phyloP scores from a whole-genome alignment of 2,329 filamentous ascomycete genomes.

The Lachnellula subtilissima region DNA sequence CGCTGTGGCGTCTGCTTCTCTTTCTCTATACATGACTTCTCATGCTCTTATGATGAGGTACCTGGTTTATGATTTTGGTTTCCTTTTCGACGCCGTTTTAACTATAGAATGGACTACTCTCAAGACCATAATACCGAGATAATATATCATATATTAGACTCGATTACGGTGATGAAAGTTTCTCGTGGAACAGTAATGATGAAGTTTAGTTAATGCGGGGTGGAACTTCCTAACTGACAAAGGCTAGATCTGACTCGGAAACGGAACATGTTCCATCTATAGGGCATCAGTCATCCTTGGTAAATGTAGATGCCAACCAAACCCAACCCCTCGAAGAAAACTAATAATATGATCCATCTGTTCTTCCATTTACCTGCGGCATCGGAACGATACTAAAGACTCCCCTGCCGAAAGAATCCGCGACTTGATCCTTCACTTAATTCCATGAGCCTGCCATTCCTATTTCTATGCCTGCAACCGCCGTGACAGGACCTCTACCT shows the following conservation, averaged over 20 bases:
- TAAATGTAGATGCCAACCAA: no score
- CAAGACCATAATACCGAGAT: neutral
- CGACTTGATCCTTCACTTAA: neutral
- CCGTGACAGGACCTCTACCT: conserved; percentile 10
- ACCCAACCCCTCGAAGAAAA: no score
- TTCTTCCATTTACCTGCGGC: neutral
- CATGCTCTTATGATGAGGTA: conserved; percentile 5
- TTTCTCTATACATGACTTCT: conserved; percentile 18
- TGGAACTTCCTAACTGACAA: neutral
- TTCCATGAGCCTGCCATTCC: conserved; percentile 1
- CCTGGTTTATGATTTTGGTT: no score
- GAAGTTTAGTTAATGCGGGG: neutral
- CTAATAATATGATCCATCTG: no score
- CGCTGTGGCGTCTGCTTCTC: conserved; percentile 28
- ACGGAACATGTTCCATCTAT: neutral
- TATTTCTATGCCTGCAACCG: conserved; percentile 10
- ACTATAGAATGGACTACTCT: neutral
- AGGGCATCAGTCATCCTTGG: neutral
- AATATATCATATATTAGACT: neutral
- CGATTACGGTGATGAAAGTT: neutral
- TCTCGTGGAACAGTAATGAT: no score
- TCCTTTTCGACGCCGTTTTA: no score
- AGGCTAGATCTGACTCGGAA: neutral
- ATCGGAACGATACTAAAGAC: neutral
- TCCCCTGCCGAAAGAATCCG: neutral